phyloP scores from a whole-genome alignment of 1,284 basidiomycete genomes.

The Pseudozyma thailandica region DNA sequence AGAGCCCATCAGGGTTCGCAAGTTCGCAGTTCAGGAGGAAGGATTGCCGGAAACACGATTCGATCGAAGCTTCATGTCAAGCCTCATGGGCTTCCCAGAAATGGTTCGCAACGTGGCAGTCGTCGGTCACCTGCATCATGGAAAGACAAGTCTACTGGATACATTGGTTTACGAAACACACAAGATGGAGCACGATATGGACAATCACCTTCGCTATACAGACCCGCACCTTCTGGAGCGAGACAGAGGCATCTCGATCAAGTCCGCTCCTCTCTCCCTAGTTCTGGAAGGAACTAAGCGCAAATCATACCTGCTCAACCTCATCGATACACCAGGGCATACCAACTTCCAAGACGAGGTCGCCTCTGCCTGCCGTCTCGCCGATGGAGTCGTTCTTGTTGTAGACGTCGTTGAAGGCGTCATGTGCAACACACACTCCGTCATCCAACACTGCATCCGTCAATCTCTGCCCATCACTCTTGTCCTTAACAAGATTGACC shows the following conservation, averaged over 20 bases:
- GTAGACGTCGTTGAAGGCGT: conserved; percentile 67
- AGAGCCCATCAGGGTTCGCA: conserved; percentile 92
- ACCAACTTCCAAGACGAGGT: conserved; percentile 96
- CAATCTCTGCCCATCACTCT: conserved; percentile 85
- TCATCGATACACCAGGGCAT: conserved; percentile 97
- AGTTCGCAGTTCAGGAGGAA: conserved; percentile 76
- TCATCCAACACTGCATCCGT: conserved; percentile 59
- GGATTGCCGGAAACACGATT: conserved; percentile 61
- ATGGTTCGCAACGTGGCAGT: conserved; percentile 77
- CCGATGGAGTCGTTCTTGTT: conserved; percentile 92
- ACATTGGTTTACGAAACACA: conserved; percentile 98
- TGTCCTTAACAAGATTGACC: conserved; percentile 97
- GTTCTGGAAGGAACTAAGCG: conserved; percentile 85
- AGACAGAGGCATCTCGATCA: conserved; percentile 90
- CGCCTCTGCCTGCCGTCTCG: conserved; percentile 83
- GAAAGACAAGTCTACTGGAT: conserved; percentile 95
- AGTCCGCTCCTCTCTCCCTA: conserved; percentile 95
- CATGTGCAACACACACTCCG: conserved; percentile 61
- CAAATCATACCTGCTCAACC: conserved; percentile 91
- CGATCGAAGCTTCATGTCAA: conserved; percentile 82
- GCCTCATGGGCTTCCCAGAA: conserved; percentile 89
- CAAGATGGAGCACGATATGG: conserved; percentile 74
- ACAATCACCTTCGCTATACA: conserved; percentile 80
- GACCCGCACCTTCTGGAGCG: conserved; percentile 92
- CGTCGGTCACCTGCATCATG: conserved; percentile 91